Base-by-base conservation (phyloP, 768 basidiomycete genomes). In the Lyophyllum semitale region DNA sequence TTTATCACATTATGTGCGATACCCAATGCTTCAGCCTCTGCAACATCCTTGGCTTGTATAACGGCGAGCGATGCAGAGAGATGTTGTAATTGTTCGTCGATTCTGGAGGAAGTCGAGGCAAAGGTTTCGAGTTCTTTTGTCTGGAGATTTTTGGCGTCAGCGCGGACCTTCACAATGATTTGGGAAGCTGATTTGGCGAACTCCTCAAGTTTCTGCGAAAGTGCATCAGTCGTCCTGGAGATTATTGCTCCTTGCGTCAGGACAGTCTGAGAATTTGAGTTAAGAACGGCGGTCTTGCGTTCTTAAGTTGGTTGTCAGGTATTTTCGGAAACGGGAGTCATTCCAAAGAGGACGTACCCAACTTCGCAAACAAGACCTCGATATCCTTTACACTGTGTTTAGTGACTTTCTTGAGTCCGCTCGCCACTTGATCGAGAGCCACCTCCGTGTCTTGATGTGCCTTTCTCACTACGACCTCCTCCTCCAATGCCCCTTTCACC, bases 401-500 rank as follows among this genome's bases (percentile, higher is more conserved):
- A 0, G 84, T 83, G 18, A 85, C 81, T 41, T 75, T 75, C 68
- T 84, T 91, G 54, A 96, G 71, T 2, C 80, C 83, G 22, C 67
- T 72, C 0, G 95, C 95, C 4, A 95, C 84, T n/a, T 70, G 72
- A 61, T 96, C 84, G 42, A 97, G 68, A 46, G 71, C 73, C 17
- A 69, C 71, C 70, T 98, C 95, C 6, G 85, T 93, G 46, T 80
- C 74, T 66, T 90, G 84, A 69, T 91, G 87, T 0, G 90, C 91
- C 60, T 88, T 79, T 32, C 91, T 80, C 17, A 98, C 83, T 26
- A 89, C 73, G 33, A 80, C 74, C 69, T 98, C 94, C 58, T 95
- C 91, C 60, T 92, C 87, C 44, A 95, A 73, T 9, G 85, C 82
- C 4, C 63, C 67, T 54, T 81, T 84, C n/a, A 78, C 79, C 25